These are phyloP conservation scores for Chytriomyces sp. DNA, from an alignment of 192 early-diverging fungal species.

Conservation along the genomic window DNA sequence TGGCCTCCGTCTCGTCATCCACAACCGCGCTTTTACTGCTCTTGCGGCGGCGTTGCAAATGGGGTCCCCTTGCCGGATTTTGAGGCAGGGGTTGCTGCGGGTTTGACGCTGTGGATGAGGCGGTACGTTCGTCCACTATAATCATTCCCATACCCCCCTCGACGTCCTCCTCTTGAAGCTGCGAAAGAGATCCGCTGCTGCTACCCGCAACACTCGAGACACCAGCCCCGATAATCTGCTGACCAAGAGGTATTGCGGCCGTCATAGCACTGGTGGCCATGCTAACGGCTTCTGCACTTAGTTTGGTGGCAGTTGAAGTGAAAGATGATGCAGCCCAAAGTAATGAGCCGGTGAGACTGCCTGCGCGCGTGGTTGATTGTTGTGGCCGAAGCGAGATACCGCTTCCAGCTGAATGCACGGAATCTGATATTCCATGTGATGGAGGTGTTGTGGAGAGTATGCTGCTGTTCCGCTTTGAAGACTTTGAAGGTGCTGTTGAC, in stretches of 20 bases:
- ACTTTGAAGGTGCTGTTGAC: neutral
- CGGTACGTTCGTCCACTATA: neutral
- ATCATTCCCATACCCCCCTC: neutral
- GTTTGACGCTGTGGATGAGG: neutral
- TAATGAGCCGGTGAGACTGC: neutral
- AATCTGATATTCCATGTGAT: neutral
- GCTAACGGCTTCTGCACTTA: neutral
- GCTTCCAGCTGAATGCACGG: neutral
- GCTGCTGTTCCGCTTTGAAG: neutral
- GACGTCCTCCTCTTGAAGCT: conserved; percentile 3
- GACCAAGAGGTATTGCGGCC: too few species aligned
- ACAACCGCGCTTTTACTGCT: neutral
- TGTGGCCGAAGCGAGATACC: neutral
- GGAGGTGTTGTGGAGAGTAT: neutral
- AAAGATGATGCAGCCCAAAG: neutral
- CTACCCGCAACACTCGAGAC: neutral
- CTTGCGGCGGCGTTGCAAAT: too few species aligned
- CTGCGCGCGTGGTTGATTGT: neutral
- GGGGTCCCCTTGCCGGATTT: too few species aligned
- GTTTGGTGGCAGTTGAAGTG: neutral
- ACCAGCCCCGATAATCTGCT: neutral
- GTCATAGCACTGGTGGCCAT: neutral
- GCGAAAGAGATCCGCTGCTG: neutral
- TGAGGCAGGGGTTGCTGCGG: too few species aligned
- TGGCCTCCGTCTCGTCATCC: neutral